Evolutionary conservation across 495 filamentous ascomycete genomes (phyloP).

Genomic region (Penicillium paxilli): DNA sequence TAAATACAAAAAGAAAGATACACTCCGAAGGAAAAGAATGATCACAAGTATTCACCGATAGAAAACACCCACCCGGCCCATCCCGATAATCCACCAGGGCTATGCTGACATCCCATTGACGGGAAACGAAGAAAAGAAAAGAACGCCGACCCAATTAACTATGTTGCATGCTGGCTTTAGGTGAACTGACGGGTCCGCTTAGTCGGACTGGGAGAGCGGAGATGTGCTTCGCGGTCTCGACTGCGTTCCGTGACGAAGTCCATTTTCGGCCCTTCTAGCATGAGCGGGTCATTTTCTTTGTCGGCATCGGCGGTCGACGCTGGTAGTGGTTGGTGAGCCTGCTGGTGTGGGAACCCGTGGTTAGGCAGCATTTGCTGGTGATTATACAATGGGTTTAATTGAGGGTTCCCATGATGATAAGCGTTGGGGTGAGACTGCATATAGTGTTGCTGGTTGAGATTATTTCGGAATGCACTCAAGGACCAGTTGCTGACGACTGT

Average conservation of each 20-base stretch:
- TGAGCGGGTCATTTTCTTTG: constrained; percentile 31
- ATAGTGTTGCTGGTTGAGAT: constrained; percentile 36
- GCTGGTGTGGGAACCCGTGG: constrained; percentile 28
- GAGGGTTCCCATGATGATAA: too few relatives aligned
- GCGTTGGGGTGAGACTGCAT: constrained; percentile 23
- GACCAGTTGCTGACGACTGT: constrained; percentile 49
- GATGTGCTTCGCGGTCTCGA: constrained; percentile 35
- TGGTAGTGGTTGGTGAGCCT: constrained; percentile 10
- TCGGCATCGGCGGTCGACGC: constrained; percentile 10
- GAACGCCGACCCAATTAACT: constrained; percentile 16
- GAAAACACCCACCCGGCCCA: constrained; percentile 6
- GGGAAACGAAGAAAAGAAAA: background rate
- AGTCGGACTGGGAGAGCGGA: constrained; percentile 41
- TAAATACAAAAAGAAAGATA: background rate
- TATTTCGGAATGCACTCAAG: constrained; percentile 44
- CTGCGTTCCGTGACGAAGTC: constrained; percentile 37
- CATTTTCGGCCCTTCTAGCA: constrained; percentile 34
- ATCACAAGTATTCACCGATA: background rate
- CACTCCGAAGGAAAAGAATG: background rate
- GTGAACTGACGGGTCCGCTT: constrained; percentile 35
- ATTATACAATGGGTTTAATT: too few relatives aligned
- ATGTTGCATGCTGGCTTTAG: constrained; percentile 5
- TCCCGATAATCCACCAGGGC: constrained; percentile 2
- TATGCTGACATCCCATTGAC: constrained; percentile 7
- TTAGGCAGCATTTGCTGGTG: constrained; percentile 26